Evolutionary conservation across 345 rosid genomes (phyloP).

Genomic region (Corymbia maculata): DNA sequence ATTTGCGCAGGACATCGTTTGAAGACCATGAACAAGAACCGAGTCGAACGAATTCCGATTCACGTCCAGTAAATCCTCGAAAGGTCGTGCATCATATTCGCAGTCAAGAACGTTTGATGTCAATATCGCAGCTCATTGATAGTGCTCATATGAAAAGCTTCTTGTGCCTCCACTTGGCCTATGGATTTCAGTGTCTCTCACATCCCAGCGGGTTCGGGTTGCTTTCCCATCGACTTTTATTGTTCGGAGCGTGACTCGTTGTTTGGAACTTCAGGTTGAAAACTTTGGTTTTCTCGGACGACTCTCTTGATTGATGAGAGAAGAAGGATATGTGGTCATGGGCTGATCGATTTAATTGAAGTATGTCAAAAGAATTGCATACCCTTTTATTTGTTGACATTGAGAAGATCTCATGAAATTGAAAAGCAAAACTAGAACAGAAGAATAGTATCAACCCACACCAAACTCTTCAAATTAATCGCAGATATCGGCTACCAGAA

Average conservation of each 20-base stretch:
- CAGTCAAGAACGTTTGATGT: background rate
- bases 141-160: background rate
- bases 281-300: background rate
- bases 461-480: background rate
- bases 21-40: background rate
- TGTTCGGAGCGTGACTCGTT: background rate
- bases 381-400: background rate
- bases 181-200: background rate
- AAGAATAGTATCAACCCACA: background rate
- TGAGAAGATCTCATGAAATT: background rate
- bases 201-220: background rate
- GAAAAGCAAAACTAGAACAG: background rate
- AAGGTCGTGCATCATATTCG: rapidly evolving
- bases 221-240: background rate
- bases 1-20: background rate
- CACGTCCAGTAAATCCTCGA: background rate
- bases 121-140: background rate
- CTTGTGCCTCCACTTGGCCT: background rate
- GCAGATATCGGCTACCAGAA: background rate
- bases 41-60: background rate
- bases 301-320: background rate
- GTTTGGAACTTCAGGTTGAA: background rate
- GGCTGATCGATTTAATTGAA: background rate
- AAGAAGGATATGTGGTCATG: background rate
- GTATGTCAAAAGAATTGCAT: background rate